These are phyloP conservation scores for Oidiodendron maius DNA, from an alignment of 495 filamentous ascomycete genomes.

Conservation along the genomic window DNA sequence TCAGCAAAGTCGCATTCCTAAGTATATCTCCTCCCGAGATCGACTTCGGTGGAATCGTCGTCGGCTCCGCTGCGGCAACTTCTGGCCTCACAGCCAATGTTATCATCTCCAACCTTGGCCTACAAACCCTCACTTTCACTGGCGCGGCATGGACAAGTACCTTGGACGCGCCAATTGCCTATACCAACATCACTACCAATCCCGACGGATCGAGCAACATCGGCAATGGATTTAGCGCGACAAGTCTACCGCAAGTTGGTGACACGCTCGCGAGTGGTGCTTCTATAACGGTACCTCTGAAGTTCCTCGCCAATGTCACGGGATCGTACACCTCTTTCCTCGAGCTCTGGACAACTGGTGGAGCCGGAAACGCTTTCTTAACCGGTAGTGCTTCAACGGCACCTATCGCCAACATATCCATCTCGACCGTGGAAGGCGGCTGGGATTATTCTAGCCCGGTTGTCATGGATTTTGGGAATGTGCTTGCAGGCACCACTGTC, in stretches of 20 bases:
- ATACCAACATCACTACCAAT: slow-evolving; percentile 26
- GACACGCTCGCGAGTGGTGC: slow-evolving; percentile 19
- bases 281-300: slow-evolving; percentile 23
- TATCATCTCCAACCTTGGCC: slow-evolving; percentile 29
- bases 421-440: slow-evolving; percentile 25
- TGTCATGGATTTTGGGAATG: slow-evolving; percentile 25
- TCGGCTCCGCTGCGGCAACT: slow-evolving; percentile 19
- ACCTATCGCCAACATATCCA: slow-evolving; percentile 27
- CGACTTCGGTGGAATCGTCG: slow-evolving; percentile 31
- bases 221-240: slow-evolving; percentile 26
- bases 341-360: slow-evolving; percentile 26
- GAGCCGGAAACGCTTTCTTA: slow-evolving; percentile 24
- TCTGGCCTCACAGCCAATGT: slow-evolving; percentile 20
- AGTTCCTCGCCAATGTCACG: slow-evolving; percentile 21
- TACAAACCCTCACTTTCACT: slow-evolving; percentile 19
- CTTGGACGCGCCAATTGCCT: slow-evolving; percentile 28
- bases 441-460: slow-evolving; percentile 11
- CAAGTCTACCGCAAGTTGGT: slow-evolving; percentile 23
- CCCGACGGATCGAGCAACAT: slow-evolving; percentile 2
- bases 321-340: slow-evolving; percentile 25
- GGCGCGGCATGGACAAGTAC: too few relatives aligned
- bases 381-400: slow-evolving; percentile 17
- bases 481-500: slow-evolving; percentile 17
- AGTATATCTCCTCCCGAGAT: slow-evolving; percentile 24
- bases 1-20: slow-evolving; percentile 24